Base-by-base conservation (phyloP, 208 protist species). In the Leishmania tarentolae region DNA sequence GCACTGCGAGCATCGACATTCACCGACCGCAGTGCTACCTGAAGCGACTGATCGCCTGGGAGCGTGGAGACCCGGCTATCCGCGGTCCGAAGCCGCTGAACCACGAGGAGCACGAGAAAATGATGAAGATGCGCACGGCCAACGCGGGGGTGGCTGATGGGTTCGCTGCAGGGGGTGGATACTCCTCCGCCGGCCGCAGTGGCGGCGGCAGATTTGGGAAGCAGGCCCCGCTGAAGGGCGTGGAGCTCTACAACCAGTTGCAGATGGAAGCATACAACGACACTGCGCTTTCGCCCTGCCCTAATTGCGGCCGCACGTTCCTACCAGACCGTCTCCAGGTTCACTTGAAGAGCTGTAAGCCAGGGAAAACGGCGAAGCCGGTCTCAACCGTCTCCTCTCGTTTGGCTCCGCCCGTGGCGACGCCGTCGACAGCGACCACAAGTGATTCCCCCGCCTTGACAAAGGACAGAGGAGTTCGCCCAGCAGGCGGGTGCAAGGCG, bases 11-110 rank as follows among this genome's bases (percentile, higher is more conserved):
- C 85, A 89, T 98, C 42, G 84, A 81, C 78, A 96, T 98, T 80
- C 97, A 98, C 75, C 95, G 94, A n/a, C 94, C 92, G 37, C 94
- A 98, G 88, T 98, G 97, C 79, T 96, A 96, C 78, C 79, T 96
- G 42, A 98, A 98, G 88, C 92, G 93, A 81, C 86, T 97, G 68
- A 95, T 97, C 74, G 90, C 91, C 84, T 97, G 95, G 94, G 89
- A 97, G 85, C 91, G 94, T n/a, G 91, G 81, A 42, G 89, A 94
- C 66, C 86, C 90, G 0, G 85, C 72, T n/a, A 87, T 68, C n/a
- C 93, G 95, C 35, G 93, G 95, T 1, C 86, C 88, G n/a, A 92
- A 90, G 66, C 96, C 96, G 17, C 1, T 92, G 7, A 80, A 90
- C 53, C 92, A 90, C 0, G 86, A 91, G 75, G 87, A 82, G 35